Evolutionary conservation across 2,329 filamentous ascomycete genomes (phyloP).

Genomic region (Tolypocladium cylindrosporum): DNA sequence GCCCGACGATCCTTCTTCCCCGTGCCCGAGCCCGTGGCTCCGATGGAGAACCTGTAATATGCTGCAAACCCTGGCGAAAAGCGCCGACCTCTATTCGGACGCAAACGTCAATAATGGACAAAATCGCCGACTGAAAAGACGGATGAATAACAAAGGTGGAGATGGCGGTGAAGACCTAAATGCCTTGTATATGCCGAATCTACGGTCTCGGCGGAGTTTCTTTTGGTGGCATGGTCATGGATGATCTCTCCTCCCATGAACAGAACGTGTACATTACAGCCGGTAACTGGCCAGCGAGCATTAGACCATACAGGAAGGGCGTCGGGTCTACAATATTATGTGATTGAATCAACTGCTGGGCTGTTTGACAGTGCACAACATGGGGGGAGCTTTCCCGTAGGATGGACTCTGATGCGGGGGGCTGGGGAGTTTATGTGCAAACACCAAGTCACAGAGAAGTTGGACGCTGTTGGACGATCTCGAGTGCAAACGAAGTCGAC

Average conservation of each 20-base stretch:
- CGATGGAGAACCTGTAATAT: conserved; percentile 18
- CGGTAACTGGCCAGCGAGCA: conserved; percentile 30
- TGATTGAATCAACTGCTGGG: conserved; percentile 4
- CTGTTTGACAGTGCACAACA: not conserved
- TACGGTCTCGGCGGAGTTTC: conserved; percentile 13
- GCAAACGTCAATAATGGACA: not conserved
- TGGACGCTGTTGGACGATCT: not conserved
- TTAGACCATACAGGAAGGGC: conserved; percentile 32
- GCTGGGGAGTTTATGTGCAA: not conserved
- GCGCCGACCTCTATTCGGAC: not conserved
- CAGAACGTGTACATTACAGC: conserved; percentile 38
- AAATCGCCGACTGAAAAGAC: not conserved
- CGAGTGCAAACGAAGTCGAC: not conserved
- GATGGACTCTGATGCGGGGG: not conserved
- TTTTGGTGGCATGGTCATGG: conserved; percentile 6
- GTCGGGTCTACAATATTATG: conserved; percentile 21
- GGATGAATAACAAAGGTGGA: not conserved
- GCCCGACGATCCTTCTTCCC: conserved; percentile 32
- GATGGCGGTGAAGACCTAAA: not conserved
- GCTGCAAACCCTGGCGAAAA: conserved; percentile 4
- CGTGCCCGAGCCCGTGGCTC: conserved; percentile 18
- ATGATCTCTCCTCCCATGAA: conserved; percentile 44
- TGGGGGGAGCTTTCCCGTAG: not conserved
- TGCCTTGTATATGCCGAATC: conserved; percentile 20
- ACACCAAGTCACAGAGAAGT: not conserved